Evolutionary conservation across 306 rosid species (phyloP).

Genomic region (Sphenostylis stenocarpa): DNA sequence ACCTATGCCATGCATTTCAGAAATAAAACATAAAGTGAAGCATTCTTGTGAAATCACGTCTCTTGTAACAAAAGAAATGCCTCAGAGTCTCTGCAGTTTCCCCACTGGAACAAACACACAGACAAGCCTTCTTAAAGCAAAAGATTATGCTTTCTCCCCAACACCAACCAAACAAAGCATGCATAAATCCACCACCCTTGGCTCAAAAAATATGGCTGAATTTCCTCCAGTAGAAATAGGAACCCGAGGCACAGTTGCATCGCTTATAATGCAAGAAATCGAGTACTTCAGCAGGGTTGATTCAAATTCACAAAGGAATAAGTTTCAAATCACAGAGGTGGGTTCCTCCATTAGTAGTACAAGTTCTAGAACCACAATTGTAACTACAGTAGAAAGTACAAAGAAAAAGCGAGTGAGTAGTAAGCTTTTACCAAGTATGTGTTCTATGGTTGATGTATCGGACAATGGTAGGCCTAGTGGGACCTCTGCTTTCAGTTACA

Average conservation of each 20-base stretch:
- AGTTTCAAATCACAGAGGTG: constrained; percentile 30
- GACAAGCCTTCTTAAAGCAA: constrained; percentile 39
- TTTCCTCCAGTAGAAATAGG: constrained; percentile 58
- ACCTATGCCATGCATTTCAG: constrained; percentile 35
- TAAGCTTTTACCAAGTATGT: constrained; percentile 61
- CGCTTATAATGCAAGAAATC: constrained; percentile 71
- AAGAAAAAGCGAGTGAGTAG: constrained; percentile 58
- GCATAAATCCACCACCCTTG: constrained; percentile 39
- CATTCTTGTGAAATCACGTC: constrained; percentile 40
- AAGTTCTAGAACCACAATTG: constrained; percentile 42
- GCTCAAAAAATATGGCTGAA: constrained; percentile 42
- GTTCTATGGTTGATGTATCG: constrained; percentile 66
- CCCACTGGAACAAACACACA: constrained; percentile 42
- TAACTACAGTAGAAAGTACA: constrained; percentile 40
- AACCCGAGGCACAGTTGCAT: constrained; percentile 65
- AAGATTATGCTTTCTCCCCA: constrained; percentile 41
- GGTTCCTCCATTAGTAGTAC: constrained; percentile 44
- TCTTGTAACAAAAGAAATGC: constrained; percentile 36
- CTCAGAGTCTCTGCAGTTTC: constrained; percentile 40
- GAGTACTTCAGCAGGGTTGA: constrained; percentile 54
- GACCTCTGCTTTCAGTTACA: constrained; percentile 54
- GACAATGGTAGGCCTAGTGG: constrained; percentile 49
- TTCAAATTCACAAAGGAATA: constrained; percentile 42
- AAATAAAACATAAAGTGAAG: constrained; percentile 44
- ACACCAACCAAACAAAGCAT: constrained; percentile 45